These are phyloP conservation scores for Cladophialophora yegresii DNA, from an alignment of 2,329 filamentous ascomycete species.

Conservation along the genomic window DNA sequence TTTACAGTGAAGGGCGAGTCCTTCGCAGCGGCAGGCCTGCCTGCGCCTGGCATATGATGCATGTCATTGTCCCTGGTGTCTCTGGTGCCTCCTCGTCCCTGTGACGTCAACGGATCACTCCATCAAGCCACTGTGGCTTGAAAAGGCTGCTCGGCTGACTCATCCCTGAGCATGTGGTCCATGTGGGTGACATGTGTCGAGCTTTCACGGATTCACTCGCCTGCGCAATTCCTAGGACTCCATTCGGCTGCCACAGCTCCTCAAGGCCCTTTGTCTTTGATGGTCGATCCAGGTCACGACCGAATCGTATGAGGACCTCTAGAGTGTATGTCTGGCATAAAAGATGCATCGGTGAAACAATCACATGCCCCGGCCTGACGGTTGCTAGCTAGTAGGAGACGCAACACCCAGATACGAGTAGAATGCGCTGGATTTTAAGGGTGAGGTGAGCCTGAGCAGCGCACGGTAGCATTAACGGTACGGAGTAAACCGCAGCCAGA, in stretches of 20 bases:
- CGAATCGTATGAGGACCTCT: background rate
- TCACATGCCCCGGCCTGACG: background rate
- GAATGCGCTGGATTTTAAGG: background rate
- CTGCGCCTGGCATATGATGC: background rate
- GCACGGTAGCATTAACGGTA: background rate
- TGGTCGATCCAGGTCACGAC: constrained; percentile 1
- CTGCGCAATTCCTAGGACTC: background rate
- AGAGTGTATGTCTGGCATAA: background rate
- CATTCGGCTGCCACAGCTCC: background rate
- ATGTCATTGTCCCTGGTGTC: background rate
- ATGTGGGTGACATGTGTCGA: too few relatives aligned
- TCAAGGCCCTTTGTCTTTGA: background rate
- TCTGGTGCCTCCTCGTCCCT: background rate
- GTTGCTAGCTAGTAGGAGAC: background rate
- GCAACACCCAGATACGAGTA: background rate
- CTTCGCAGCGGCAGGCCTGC: background rate
- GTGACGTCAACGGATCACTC: background rate
- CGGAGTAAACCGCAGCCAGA: background rate
- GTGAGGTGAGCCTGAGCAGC: background rate
- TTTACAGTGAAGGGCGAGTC: background rate
- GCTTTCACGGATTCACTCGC: too few relatives aligned
- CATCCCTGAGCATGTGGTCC: background rate
- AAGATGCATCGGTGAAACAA: too few relatives aligned
- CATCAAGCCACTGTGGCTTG: background rate
- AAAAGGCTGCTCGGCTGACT: background rate